A percentile compares a stretch with the other conserved stretches of the same genome.
Evolutionary conservation across 257 asterid species (phyloP).

Genomic region (Anisodus acutangulus): DNA sequence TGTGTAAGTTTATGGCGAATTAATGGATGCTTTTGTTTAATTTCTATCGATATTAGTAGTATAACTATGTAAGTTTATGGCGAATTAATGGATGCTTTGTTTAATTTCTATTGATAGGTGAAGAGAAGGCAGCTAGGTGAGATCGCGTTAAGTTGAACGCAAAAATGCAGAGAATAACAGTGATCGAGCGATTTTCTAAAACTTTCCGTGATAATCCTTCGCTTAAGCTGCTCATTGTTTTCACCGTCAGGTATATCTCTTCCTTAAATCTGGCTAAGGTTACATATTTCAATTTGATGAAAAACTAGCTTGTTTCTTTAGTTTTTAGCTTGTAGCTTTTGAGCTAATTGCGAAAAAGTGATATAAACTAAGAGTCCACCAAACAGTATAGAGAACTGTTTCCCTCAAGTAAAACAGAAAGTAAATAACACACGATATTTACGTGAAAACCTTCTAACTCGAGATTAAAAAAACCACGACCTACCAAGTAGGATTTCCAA

Average conservation of each 20-base stretch:
- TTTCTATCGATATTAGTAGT: background rate
- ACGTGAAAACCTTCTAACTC: too few relatives aligned
- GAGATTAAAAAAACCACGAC: too few relatives aligned
- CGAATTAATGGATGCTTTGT: background rate
- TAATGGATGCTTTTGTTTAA: background rate
- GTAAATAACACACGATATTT: too few relatives aligned
- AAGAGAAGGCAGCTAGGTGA: constrained; percentile 32
- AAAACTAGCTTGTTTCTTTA: background rate
- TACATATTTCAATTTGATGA: background rate
- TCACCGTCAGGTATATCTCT: constrained; percentile 60
- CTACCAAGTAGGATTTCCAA: too few relatives aligned
- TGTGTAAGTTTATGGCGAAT: background rate
- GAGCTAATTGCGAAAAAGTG: too few relatives aligned
- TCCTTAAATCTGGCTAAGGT: background rate
- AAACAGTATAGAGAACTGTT: too few relatives aligned
- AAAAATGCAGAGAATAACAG: constrained; percentile 52
- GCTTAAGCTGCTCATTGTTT: constrained; percentile 58
- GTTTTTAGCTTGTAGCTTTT: background rate
- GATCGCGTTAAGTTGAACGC: constrained; percentile 18
- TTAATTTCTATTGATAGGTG: constrained; percentile 35
- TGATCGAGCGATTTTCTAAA: constrained; percentile 59
- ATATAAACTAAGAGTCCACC: too few relatives aligned
- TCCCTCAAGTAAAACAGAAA: too few relatives aligned
- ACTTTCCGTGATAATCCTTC: constrained; percentile 63
- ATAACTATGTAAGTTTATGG: background rate